Percentiles rank a stretch among this genome's conserved stretches.
Evolutionary conservation across 2,329 filamentous ascomycete species (phyloP).

Genomic region (Magnaporthales sp.): DNA sequence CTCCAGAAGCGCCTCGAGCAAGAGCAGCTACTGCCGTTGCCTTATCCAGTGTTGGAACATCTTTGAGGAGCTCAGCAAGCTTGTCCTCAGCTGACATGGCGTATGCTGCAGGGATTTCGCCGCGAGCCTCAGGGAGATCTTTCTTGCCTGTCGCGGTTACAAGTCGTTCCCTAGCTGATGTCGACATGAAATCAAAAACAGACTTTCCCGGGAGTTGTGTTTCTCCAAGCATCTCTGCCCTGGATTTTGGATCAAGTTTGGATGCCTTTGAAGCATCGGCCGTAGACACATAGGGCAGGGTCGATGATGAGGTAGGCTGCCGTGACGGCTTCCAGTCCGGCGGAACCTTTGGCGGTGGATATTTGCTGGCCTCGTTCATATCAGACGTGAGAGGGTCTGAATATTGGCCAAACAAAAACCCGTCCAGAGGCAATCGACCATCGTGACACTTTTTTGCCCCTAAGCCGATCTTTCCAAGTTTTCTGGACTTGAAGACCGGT

Average conservation of each 20-base stretch:
- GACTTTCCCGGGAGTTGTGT: constrained; percentile 79
- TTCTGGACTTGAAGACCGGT: constrained; percentile 70
- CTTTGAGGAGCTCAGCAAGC: constrained; percentile 45
- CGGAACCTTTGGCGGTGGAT: constrained; percentile 60
- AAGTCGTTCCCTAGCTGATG: constrained; percentile 68
- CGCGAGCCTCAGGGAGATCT: constrained; percentile 68
- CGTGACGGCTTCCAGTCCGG: constrained; percentile 60
- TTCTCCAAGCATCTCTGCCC: constrained; percentile 77
- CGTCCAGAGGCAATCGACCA: constrained; percentile 68
- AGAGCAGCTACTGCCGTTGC: constrained; percentile 61
- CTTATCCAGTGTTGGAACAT: constrained; percentile 57
- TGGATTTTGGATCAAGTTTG: constrained; percentile 62
- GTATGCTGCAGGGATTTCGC: constrained; percentile 62
- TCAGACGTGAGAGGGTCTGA: constrained; percentile 37
- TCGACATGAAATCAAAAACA: constrained; percentile 85
- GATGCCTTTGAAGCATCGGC: constrained; percentile 73
- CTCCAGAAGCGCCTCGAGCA: constrained; percentile 53
- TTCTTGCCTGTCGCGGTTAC: constrained; percentile 65
- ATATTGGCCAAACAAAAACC: constrained; percentile 63
- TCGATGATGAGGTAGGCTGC: constrained; percentile 15
- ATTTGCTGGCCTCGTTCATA: constrained; percentile 32
- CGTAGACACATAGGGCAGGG: constrained; percentile 50
- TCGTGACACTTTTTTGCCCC: constrained; percentile 69
- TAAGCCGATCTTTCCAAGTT: constrained; percentile 30
- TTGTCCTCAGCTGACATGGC: constrained; percentile 55